Base-by-base conservation (phyloP, 345 rosid species). In the Eucalyptus tenuipes region DNA sequence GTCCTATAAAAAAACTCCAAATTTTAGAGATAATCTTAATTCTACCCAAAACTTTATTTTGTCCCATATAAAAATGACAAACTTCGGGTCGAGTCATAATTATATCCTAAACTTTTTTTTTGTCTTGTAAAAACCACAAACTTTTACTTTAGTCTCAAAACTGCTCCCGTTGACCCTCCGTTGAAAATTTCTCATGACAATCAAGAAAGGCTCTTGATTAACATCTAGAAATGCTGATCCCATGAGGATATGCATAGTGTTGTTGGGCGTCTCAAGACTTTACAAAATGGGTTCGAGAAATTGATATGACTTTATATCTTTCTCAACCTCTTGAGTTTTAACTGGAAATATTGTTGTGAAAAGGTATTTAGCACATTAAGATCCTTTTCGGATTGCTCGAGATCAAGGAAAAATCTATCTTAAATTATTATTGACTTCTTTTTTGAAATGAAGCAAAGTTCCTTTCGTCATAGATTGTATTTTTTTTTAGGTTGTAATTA, bases 81-180 rank as follows among this genome's bases (percentile, higher is more conserved):
- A 52, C 57, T 18, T 52, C 0, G 1, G 4, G 57, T 52, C 57
- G 0, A 18, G 57, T 8, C 25, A 7, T 20, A 52, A 52, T 52
- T 52, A 52, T 52, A 52, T 52, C 1, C 5, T 52, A 52, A 52
- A 52, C 25, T 52, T 52, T 52, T 52, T 49, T 52, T 20, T 52
- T 52, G 2, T 18, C 10, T 7, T 1, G 10, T 52, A 52, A 52
- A 52, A 52, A 7, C 1, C 25, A 52, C 25, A 52, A 52, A 52
- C 25, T 8, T 52, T 52, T 52, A 52, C 25, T 52, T 52, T 52
- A 20, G 25, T 52, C 25, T 25, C 57, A 20, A 52, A 52, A 52
- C 0, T 52, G 22, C 55, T 50, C 55, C 22, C 9, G 2, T 52
- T 52, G 10, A 52, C 25, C 57, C 25, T 20, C 4, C 22, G 0